Percentiles rank a stretch among this genome's conserved stretches.
Evolutionary conservation across 768 basidiomycete species (phyloP).

Genomic region (Hypholoma sublateritium): DNA sequence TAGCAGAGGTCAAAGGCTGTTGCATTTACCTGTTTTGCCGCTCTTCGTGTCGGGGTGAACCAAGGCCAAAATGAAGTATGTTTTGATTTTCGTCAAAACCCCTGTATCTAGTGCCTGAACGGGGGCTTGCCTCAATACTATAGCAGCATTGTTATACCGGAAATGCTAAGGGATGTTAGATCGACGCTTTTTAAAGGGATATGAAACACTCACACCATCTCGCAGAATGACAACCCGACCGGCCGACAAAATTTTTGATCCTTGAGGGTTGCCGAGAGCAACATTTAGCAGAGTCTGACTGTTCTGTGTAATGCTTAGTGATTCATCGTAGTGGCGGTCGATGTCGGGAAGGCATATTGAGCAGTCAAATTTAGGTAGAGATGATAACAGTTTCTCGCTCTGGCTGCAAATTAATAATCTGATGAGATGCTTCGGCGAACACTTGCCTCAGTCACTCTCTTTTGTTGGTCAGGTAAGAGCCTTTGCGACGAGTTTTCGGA

Average conservation of each 20-base stretch:
- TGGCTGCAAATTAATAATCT: slow-evolving; percentile 28
- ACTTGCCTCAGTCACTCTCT: slow-evolving; percentile 77
- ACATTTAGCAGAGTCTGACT: slow-evolving; percentile 65
- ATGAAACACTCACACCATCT: slow-evolving; percentile 60
- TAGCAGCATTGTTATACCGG: slow-evolving; percentile 61
- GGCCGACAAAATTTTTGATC: slow-evolving; percentile 61
- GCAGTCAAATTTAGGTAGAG: slow-evolving; percentile 67
- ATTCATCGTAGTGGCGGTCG: slow-evolving; percentile 71
- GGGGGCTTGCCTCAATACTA: slow-evolving; percentile 68
- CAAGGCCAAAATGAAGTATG: slow-evolving; percentile 71
- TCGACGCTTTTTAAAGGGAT: not conserved
- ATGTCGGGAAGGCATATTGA: slow-evolving; percentile 72
- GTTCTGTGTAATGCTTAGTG: slow-evolving; percentile 54
- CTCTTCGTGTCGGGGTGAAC: slow-evolving; percentile 64
- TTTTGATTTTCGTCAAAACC: slow-evolving; percentile 46
- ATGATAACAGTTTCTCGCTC: slow-evolving; percentile 70
- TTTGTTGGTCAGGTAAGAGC: slow-evolving; percentile 90
- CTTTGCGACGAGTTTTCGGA: slow-evolving; percentile 96
- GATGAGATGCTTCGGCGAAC: slow-evolving; percentile 8
- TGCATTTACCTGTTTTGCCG: slow-evolving; percentile 46
- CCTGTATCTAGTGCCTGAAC: slow-evolving; percentile 43
- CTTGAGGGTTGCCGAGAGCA: slow-evolving; percentile 60
- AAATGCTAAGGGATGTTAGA: slow-evolving; percentile 59
- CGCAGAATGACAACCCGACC: slow-evolving; percentile 85
- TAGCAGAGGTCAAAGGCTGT: not conserved